Conservation (phyloP, 371 early-diverging fungal genomes). For the Mucor mucedo region DNA sequence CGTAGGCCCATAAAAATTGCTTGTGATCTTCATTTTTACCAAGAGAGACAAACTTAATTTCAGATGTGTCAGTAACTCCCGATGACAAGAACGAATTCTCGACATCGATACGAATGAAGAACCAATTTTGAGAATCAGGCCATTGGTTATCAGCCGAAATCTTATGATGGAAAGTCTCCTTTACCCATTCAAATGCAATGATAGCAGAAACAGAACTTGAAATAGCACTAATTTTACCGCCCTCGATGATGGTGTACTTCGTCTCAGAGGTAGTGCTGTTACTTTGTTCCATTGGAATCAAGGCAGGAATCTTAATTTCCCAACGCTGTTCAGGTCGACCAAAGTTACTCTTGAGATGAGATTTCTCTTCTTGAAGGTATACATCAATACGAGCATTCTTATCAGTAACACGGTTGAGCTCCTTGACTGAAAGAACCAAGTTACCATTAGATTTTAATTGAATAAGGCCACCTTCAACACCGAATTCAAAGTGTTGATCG, state of each 20-base stretch:
- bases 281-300: slow-evolving; percentile 37
- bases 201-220: slow-evolving; percentile 31
- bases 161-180: slow-evolving; percentile 36
- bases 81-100: slow-evolving; percentile 45
- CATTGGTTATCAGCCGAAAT: slow-evolving; percentile 37
- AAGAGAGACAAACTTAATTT: slow-evolving; percentile 35
- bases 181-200: slow-evolving; percentile 42
- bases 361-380: slow-evolving; percentile 46
- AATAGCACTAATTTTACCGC: slow-evolving; percentile 37
- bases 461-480: slow-evolving; percentile 35
- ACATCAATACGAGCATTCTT: slow-evolving; percentile 29
- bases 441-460: slow-evolving; percentile 36
- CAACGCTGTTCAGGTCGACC: slow-evolving; percentile 49
- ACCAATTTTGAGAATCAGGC: slow-evolving; percentile 42
- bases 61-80: slow-evolving; percentile 29
- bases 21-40: slow-evolving; percentile 40
- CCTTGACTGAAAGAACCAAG: slow-evolving; percentile 44
- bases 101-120: slow-evolving; percentile 46
- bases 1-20: slow-evolving; percentile 56
- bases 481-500: slow-evolving; percentile 45
- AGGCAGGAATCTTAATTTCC: slow-evolving; percentile 44
- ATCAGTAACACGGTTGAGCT: slow-evolving; percentile 32
- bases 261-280: slow-evolving; percentile 16
- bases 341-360: slow-evolving; percentile 25
- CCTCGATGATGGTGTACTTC: slow-evolving; percentile 41